Evolutionary conservation across 1,284 basidiomycete species (phyloP).

Genomic region (Rhodotorula sp.): DNA sequence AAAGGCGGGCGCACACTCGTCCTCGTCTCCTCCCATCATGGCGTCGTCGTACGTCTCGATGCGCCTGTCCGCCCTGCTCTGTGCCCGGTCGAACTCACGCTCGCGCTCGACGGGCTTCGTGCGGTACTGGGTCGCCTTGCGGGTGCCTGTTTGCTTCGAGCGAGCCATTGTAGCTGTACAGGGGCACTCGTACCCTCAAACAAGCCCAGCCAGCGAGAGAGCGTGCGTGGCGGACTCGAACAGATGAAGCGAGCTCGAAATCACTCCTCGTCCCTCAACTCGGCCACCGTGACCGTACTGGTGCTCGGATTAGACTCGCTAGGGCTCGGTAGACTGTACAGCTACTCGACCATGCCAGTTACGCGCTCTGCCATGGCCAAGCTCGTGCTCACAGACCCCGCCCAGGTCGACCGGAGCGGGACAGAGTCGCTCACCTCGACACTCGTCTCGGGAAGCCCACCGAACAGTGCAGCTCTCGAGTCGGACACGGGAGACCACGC

Average conservation of each 20-base stretch:
- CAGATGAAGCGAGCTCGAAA: neutral
- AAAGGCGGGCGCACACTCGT: conserved; percentile 22
- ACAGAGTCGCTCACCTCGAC: too few species aligned
- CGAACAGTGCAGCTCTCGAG: neutral
- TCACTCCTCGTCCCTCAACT: neutral
- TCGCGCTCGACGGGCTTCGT: conserved; percentile 9
- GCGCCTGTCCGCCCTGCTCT: neutral
- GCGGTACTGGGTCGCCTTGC: conserved; percentile 30
- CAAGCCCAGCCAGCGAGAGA: neutral
- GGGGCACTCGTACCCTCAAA: neutral
- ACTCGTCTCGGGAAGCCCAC: neutral
- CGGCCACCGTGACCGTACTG: too few species aligned
- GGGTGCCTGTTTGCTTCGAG: conserved; percentile 12
- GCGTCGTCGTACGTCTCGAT: conserved; percentile 33
- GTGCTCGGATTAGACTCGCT: neutral
- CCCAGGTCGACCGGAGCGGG: too few species aligned
- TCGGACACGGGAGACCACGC: neutral
- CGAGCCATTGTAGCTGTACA: neutral
- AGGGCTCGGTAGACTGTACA: neutral
- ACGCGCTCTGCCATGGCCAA: too few species aligned
- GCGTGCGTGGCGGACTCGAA: neutral
- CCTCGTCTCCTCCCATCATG: conserved; percentile 32
- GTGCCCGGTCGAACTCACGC: conserved; percentile 19
- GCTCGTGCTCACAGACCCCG: too few species aligned
- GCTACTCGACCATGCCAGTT: too few species aligned